A percentile compares a stretch with the other conserved stretches of the same genome.
Evolutionary conservation across 2,329 filamentous ascomycete genomes (phyloP).

Genomic region (Cladosporium sp.): DNA sequence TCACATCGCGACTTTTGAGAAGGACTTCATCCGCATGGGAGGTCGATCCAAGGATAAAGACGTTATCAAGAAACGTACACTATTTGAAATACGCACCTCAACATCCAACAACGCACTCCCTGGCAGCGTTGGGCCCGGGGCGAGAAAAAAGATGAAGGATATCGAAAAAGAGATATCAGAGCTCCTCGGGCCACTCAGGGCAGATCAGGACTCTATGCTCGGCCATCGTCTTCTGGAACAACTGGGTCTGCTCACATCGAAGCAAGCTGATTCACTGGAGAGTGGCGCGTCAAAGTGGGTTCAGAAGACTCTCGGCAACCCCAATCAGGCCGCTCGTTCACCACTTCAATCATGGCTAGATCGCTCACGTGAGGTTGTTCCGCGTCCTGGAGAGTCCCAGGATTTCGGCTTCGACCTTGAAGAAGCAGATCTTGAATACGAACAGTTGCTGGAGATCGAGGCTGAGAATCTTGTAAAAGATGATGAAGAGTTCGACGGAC

Average conservation of each 20-base stretch:
- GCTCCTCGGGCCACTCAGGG: constrained; percentile 43
- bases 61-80: constrained; percentile 59
- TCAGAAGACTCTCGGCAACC: constrained; percentile 20
- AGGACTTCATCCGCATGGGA: constrained; percentile 63
- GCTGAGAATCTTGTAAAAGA: constrained; percentile 50
- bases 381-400: constrained; percentile 42
- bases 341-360: constrained; percentile 56
- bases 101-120: constrained; percentile 31
- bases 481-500: constrained; percentile 36
- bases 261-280: constrained; percentile 60
- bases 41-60: constrained; percentile 62
- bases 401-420: constrained; percentile 53
- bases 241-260: constrained; percentile 51
- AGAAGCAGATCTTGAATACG: constrained; percentile 58
- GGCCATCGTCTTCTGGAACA: constrained; percentile 51
- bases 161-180: constrained; percentile 39
- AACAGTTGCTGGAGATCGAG: constrained; percentile 58
- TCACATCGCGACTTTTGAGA: constrained; percentile 59
- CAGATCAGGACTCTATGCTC: constrained; percentile 41
- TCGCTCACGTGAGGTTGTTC: constrained; percentile 45
- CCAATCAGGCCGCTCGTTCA: constrained; percentile 20
- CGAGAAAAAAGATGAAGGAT: constrained; percentile 40
- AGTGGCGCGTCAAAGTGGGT: constrained; percentile 42
- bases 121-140: constrained; percentile 38
- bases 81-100: constrained; percentile 57